Base-by-base conservation (phyloP, 2,329 filamentous ascomycete species). In the Fusarium torreyae region DNA sequence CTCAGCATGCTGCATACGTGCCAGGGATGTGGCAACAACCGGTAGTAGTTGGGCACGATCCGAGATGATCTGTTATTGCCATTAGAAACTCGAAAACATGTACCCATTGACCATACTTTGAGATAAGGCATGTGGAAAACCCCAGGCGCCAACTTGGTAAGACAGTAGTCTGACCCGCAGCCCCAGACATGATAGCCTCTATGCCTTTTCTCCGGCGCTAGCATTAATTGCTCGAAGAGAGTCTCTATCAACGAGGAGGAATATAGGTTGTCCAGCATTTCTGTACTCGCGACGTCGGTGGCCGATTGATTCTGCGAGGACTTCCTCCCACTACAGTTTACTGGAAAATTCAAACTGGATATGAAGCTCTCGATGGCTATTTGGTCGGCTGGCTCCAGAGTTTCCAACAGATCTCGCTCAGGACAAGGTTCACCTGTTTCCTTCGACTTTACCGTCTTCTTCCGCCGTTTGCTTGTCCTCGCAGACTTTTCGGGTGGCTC, bases 81-180 rank as follows among this genome's bases (percentile, higher is more conserved):
- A 18, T 75, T 31, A 75, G 68, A 9, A 18, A 15, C 14, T n/a
- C 14, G 20, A 14, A 17, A 18, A 10, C 2, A 7, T 28, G 7
- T 31, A 18, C 20, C 7, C 10, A 14, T 7, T 10, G 8, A 36
- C 4, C 58, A 36, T 71, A 81, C 81, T 67, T 76, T 75, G 14
- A 81, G 70, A 69, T 81, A 80, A 17, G 72, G 67, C 26, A 78
- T 69, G 50, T 81, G 68, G 28, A 82, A 81, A 17, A 81, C 78
- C 17, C 77, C 77, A 0, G 81, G 81, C 6, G 74, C 73, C 7
- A 82, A 45, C 4, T 57, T 59, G 3, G 66, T 64, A 11, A 82
- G 68, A 9, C 76, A 72, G 14, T 66, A 63, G 5, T 67, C 42
- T 17, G 63, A 42, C 13, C 44, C 69, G n/a, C 57, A 59, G 3